phyloP scores from a whole-genome alignment of 208 protist species.

The Leishmania lainsoni region DNA sequence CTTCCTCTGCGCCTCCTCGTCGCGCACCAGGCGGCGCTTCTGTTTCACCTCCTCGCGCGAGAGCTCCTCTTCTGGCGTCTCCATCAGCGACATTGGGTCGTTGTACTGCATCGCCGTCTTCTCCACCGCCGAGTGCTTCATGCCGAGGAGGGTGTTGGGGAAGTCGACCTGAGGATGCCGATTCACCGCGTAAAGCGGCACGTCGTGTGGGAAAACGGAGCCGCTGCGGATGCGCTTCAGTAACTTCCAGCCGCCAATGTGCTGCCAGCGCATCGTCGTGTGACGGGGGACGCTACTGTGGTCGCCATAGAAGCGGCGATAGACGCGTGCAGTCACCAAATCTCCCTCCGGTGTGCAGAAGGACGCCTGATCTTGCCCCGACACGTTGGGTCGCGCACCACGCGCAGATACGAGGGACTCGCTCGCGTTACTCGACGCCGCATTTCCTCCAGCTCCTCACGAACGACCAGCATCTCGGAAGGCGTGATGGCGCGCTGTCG shows the following conservation, averaged over 20 bases:
- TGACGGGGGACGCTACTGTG: constrained; percentile 59
- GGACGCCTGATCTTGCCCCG: constrained; percentile 80
- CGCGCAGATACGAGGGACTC: constrained; percentile 63
- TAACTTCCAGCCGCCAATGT: constrained; percentile 90
- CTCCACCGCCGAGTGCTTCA: constrained; percentile 73
- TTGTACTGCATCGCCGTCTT: constrained; percentile 90
- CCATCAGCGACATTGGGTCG: constrained; percentile 59
- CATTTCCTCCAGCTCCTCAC: constrained; percentile 73
- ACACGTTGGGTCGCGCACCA: constrained; percentile 80
- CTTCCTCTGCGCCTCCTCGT: constrained; percentile 62
- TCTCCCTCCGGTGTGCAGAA: constrained; percentile 85
- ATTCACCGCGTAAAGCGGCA: constrained; percentile 80
- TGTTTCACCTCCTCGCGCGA: constrained; percentile 60
- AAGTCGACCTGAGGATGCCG: constrained; percentile 81
- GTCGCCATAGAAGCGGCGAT: constrained; percentile 87
- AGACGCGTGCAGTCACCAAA: constrained; percentile 73
- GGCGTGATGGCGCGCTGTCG: constrained; percentile 80
- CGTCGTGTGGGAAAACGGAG: constrained; percentile 79
- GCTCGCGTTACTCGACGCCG: constrained; percentile 50
- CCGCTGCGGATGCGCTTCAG: constrained; percentile 70
- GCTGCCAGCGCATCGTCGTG: constrained; percentile 85
- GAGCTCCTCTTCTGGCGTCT: constrained; percentile 53
- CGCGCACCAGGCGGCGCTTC: constrained; percentile 45
- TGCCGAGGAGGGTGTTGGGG: constrained; percentile 80
- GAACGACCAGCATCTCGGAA: constrained; percentile 82